These are phyloP conservation scores for Crithidia bombi DNA, from an alignment of 208 protist species.

Conservation along the genomic window DNA sequence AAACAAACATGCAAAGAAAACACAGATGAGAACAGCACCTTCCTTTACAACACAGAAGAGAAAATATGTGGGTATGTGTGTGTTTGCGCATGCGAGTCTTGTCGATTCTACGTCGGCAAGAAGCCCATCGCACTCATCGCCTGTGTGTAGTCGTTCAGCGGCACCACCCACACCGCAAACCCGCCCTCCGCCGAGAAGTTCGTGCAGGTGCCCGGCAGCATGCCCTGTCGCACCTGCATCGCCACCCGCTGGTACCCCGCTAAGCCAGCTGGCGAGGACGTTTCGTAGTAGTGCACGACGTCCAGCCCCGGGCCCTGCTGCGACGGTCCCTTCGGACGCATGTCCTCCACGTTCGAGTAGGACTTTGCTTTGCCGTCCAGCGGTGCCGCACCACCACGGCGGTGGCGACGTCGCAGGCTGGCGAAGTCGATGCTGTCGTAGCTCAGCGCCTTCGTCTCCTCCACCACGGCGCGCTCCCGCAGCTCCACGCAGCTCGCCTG, in stretches of 20 bases:
- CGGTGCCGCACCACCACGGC: not conserved
- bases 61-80: not conserved
- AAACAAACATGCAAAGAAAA: not conserved
- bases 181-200: slow-evolving; percentile 39
- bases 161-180: slow-evolving; percentile 43
- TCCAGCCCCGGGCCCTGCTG: slow-evolving; percentile 32
- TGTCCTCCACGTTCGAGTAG: slow-evolving; percentile 38
- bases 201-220: slow-evolving; percentile 32
- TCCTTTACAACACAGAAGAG: not conserved
- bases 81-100: not conserved
- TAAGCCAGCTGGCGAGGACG: slow-evolving; percentile 31
- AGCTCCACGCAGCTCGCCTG: slow-evolving; percentile 44
- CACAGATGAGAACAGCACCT: not conserved
- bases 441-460: slow-evolving; percentile 23
- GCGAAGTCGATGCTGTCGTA: slow-evolving; percentile 41
- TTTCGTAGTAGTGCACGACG: slow-evolving; percentile 47
- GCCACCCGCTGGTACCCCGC: slow-evolving; percentile 38
- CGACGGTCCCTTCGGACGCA: slow-evolving; percentile 4
- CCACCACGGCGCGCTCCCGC: slow-evolving; percentile 28
- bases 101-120: slow-evolving; percentile 5
- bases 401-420: slow-evolving; percentile 9
- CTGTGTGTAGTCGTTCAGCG: slow-evolving; percentile 26
- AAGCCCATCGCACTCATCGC: slow-evolving; percentile 19
- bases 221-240: slow-evolving; percentile 28
- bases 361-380: not conserved